These are phyloP conservation scores for Phytophthora lateralis DNA, from an alignment of 352 stramenopile species.

Conservation along the genomic window DNA sequence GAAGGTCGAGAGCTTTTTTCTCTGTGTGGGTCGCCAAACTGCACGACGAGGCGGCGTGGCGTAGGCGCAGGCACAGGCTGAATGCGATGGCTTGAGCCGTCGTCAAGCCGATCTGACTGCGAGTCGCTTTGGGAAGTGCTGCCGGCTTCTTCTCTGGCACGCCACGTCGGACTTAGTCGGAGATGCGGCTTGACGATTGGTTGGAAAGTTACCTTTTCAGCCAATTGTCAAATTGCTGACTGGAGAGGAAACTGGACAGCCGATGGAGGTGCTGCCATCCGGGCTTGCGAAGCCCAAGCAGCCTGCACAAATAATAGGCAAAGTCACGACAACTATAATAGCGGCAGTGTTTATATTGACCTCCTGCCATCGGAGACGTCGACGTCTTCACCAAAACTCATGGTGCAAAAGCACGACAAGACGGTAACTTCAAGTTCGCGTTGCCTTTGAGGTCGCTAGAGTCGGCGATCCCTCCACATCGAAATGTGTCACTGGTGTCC, in stretches of 20 bases:
- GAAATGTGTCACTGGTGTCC: slow-evolving; percentile 9
- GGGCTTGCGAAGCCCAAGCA: neutral
- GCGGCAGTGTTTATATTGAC: neutral
- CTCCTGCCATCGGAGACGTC: neutral
- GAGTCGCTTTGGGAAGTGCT: slow-evolving; percentile 3
- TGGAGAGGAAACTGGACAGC: neutral
- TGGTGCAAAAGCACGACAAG: slow-evolving; percentile 5
- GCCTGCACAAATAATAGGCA: neutral
- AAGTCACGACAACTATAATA: neutral
- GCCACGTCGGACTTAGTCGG: slow-evolving; percentile 18
- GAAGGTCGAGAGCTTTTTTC: slow-evolving; percentile 14
- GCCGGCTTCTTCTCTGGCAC: slow-evolving; percentile 20
- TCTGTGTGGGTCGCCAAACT: slow-evolving; percentile 18
- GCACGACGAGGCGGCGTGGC: slow-evolving; percentile 19
- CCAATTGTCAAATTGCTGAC: neutral
- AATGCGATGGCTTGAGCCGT: slow-evolving; percentile 20
- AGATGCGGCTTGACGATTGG: slow-evolving; percentile 15
- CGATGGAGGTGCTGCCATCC: neutral
- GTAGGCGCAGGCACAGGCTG: slow-evolving; percentile 16
- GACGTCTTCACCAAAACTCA: slow-evolving; percentile 7
- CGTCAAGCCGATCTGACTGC: slow-evolving; percentile 21
- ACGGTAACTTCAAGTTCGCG: slow-evolving; percentile 22
- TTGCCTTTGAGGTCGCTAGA: slow-evolving; percentile 3
- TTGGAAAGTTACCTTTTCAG: slow-evolving; percentile 7
- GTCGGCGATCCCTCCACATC: neutral